phyloP scores from a whole-genome alignment of 2,329 filamentous ascomycete species.

The Leptographium galeiforme region DNA sequence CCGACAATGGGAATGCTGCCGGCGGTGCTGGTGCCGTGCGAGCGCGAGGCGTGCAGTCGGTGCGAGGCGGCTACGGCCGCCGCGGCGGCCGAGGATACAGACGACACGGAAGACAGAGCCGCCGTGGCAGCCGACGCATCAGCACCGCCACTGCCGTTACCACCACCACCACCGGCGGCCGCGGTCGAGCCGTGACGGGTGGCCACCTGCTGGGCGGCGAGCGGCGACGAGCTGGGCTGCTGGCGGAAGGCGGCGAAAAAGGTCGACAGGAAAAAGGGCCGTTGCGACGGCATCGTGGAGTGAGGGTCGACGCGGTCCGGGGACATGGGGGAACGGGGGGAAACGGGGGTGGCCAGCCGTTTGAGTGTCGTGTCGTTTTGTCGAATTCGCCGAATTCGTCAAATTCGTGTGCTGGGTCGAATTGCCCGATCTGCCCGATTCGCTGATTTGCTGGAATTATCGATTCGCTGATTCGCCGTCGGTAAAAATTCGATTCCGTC shows the following conservation, averaged over 20 bases:
- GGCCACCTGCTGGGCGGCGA: conserved; percentile 17
- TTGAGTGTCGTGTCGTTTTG: neutral
- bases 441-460: too few relatives aligned
- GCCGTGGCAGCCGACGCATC: neutral
- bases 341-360: too few relatives aligned
- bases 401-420: too few relatives aligned
- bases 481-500: too few relatives aligned
- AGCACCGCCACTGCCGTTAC: conserved; percentile 1
- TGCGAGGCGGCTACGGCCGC: conserved; percentile 10
- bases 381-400: too few relatives aligned
- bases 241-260: conserved; percentile 43
- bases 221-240: conserved; percentile 22
- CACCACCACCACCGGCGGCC: conserved; percentile 10
- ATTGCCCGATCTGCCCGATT: too few relatives aligned
- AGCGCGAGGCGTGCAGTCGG: conserved; percentile 7
- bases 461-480: too few relatives aligned
- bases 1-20: neutral
- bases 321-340: neutral
- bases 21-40: neutral
- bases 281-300: conserved; percentile 34
- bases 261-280: conserved; percentile 42
- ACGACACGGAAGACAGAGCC: neutral
- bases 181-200: conserved; percentile 21
- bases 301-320: neutral
- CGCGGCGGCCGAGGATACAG: conserved; percentile 9